Base-by-base conservation (phyloP, 768 basidiomycete species). In the Cystoderma amianthinum region DNA sequence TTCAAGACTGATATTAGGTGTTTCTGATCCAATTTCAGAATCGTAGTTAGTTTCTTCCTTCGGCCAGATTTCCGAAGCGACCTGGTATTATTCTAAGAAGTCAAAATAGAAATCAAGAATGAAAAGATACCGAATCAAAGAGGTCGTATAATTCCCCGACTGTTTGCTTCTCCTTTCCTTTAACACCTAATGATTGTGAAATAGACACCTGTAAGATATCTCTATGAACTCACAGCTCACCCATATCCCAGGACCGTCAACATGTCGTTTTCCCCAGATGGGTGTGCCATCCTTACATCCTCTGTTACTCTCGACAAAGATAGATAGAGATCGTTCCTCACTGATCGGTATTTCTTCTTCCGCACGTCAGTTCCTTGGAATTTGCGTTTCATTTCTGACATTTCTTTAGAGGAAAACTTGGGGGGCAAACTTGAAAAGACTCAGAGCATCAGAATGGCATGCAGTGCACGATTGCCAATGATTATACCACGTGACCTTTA, bases 171-270 rank as follows among this genome's bases (percentile, higher is more conserved):
- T 92, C 90, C 49, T 82, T 91, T 15, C 89, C 89, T 57, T 83
- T 87, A 21, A 88, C 74, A 50, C 74, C 74, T 76, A 40, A 10
- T 4, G 11, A 18, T 24, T 10, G 36, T 32, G 7, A 18, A 20
- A 12, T 22, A 34, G 32, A n/a, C 13, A 36, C 15, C 6, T 6
- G 19, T 3, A 30, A 15, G 36, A 38, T 25, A 32, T 17, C 23
- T 38, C 20, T 9, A 21, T 22, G 13, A 32, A 56, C 71, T 52
- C 53, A 69, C 86, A 91, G 52, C 81, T 88, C 7, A 78, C 84
- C 88, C 89, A 92, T 15, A 92, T 63, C 13, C 89, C 88, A 15
- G 89, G 89, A 6, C 89, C 89, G 45, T 85, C 83, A 43, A 90
- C 73, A 18, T 65, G 59, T 32, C 74, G 63, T 57, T 78, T 85